Evolutionary conservation across 2,329 filamentous ascomycete genomes (phyloP), one percentile per base, ranked within the genome.

Genomic region (Paecilomyces dactylethromorphus): DNA sequence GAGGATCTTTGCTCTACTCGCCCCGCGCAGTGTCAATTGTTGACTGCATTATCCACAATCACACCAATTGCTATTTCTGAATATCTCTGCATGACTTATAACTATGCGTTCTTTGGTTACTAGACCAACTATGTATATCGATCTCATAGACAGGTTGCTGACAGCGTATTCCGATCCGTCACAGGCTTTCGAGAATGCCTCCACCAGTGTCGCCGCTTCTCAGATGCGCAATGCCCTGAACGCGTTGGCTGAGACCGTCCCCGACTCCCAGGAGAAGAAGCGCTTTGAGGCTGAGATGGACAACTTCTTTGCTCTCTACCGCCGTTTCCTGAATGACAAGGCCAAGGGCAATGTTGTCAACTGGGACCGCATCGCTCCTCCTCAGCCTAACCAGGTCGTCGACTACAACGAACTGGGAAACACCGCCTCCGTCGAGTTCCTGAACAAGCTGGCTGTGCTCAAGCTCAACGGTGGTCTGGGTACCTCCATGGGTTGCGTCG

Each of bases 281-380:
- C 87, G 95, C 66, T 97, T 97, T 78, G 93, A 97, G 82, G 95
- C 92, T 3, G 93, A 99, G 81, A 97, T 97, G 92, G 94, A 99
- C 86, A 99, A 99, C 87, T 99, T 99, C 84, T 99, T 99, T 75
- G 89, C 92, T 62, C 89, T 99, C 63, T 99, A 99, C 88, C 90
- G 94, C 74, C 87, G 94, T 79, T 99, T 97, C 80, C 83, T 99
- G 64, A 97, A 97, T 76, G 94, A 97, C 82, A 96, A 97, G 84
- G 93, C 94, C 73, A 97, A 97, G 87, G 92, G 93, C 76, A 97
- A 94, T 76, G 87, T 87, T 56, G 86, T 94, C 84, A 91, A 96
- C 77, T 99, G 94, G 94, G 92, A 95, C 65, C 91, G 92, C 72
- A 99, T 99, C 76, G 89, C 90, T 57, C 94, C 94, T 66, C 94